Evolutionary conservation across 1,139 yeast genomes (phyloP).

Genomic region (Magnusiomyces clavatus): DNA sequence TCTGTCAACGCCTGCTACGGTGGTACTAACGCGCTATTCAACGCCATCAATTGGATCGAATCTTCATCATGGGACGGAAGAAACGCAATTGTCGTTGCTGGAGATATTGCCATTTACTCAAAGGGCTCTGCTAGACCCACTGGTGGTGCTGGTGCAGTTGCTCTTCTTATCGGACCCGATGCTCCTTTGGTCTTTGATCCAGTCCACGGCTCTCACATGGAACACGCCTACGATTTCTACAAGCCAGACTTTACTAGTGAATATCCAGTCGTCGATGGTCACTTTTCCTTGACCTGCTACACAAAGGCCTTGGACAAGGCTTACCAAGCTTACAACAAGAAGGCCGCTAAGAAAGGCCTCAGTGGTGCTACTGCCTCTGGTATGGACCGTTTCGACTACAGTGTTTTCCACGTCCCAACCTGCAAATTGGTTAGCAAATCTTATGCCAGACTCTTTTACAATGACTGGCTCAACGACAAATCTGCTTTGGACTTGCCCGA

Average conservation of each 20-base stretch:
- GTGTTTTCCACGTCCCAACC: constrained; percentile 97
- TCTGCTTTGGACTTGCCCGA: constrained; percentile 46
- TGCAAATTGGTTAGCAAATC: constrained; percentile 93
- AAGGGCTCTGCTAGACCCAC: constrained; percentile 99
- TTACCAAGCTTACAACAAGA: constrained; percentile 73
- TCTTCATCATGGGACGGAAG: constrained; percentile 98
- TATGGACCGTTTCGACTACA: constrained; percentile 74
- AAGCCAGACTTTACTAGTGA: constrained; percentile 96
- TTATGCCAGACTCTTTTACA: constrained; percentile 84
- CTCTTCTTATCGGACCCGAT: constrained; percentile 92
- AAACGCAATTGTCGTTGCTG: constrained; percentile 93
- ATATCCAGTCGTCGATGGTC: constrained; percentile 98
- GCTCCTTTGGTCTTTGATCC: constrained; percentile 93
- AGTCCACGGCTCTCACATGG: constrained; percentile 86
- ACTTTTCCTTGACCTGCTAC: constrained; percentile 89
- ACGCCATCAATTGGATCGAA: constrained; percentile 93
- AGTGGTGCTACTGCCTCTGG: constrained; percentile 33
- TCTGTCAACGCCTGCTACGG: constrained; percentile 98
- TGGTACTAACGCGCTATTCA: constrained; percentile 93
- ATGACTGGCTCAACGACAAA: constrained; percentile 73
- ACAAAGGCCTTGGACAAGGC: constrained; percentile 87
- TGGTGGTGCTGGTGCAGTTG: constrained; percentile 98
- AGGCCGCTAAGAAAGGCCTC: constrained; percentile 55
- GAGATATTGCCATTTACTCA: constrained; percentile 96
- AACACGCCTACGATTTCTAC: constrained; percentile 95